Evolutionary conservation across 2,329 filamentous ascomycete species (phyloP), one percentile per base, ranked within the genome.

Genomic region (Thermothelomyces thermophilus): DNA sequence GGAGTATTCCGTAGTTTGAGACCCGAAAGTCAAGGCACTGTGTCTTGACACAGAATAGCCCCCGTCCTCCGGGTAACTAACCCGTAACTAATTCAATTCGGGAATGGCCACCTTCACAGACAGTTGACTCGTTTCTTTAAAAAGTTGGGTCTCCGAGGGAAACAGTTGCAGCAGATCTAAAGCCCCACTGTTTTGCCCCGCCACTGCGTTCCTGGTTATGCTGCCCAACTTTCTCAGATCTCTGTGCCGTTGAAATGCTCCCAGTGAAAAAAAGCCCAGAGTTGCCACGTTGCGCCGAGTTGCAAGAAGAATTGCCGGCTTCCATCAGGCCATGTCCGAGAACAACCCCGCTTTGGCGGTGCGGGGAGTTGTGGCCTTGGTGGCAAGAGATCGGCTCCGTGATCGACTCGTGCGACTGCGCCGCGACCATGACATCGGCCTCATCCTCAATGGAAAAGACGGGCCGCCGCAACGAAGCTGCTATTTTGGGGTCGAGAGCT

Each of bases 321-420:
- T 5, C 24, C 24, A 26, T 9, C 5, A 9, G 9, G 24, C 24
- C 24, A 9, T 26, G 24, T 26, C 24, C 28, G 41, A 24, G 26
- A 24, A n/a, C n/a, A 39, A 34, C 30, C 7, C 43, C 17, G 20
- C 13, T 19, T 33, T 28, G 20, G 28, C 3, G 2, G 6, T 14
- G 46, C 4, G n/a, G 24, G 35, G 9, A 45, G 36, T 28, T 6
- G 22, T 41, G 36, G 10, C 17, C 14, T 36, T 35, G 26, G 52
- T 54, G 52, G 52, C 52, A 44, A 55, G 14, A 30, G 41, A 50
- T 46, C 37, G 31, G 39, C 41, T 11, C 26, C 26, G 16, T 19
- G 22, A 22, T 26, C 33, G 30, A 17, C 52, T 14, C 47, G 49
- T 52, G 50, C 48, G 39, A 22, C 52, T 44, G 49, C 39, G 43